phyloP scores from a whole-genome alignment of 192 early-diverging fungal species.

The Thamnidium elegans region DNA sequence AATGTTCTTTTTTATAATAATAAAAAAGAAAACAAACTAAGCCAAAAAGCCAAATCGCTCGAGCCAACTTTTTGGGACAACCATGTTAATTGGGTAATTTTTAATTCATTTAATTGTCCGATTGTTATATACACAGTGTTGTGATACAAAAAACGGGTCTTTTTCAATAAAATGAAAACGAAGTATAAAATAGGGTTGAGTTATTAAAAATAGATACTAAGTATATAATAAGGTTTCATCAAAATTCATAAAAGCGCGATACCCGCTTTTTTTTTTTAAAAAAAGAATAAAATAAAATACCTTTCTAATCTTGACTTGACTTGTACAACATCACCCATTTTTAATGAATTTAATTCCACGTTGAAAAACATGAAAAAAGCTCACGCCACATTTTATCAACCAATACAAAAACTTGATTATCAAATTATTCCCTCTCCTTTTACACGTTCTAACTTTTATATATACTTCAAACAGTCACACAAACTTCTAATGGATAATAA shows the following conservation, averaged over 20 bases:
- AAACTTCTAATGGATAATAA: too few relatives aligned
- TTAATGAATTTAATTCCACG: not conserved
- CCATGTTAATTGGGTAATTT: not conserved
- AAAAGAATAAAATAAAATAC: too few relatives aligned
- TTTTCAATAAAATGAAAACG: too few relatives aligned
- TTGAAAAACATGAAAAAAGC: constrained; percentile 11
- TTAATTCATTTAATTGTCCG: not conserved
- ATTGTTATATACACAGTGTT: not conserved
- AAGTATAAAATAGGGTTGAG: not conserved
- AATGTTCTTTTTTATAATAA: not conserved
- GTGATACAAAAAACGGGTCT: constrained; percentile 9
- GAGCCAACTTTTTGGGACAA: constrained; percentile 10
- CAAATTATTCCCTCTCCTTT: not conserved
- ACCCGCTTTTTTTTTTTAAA: not conserved
- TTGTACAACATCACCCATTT: not conserved
- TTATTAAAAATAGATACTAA: not conserved
- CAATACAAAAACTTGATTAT: not conserved
- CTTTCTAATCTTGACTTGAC: not conserved
- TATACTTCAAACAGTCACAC: too few relatives aligned
- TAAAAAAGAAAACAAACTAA: not conserved
- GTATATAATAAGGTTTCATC: not conserved
- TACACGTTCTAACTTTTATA: too few relatives aligned
- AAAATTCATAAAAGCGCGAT: not conserved
- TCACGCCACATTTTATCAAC: constrained; percentile 20
- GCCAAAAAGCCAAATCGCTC: constrained; percentile 3